These are phyloP conservation scores for Orbilia ellipsospora DNA, from an alignment of 2,329 filamentous ascomycete species.

Conservation along the genomic window DNA sequence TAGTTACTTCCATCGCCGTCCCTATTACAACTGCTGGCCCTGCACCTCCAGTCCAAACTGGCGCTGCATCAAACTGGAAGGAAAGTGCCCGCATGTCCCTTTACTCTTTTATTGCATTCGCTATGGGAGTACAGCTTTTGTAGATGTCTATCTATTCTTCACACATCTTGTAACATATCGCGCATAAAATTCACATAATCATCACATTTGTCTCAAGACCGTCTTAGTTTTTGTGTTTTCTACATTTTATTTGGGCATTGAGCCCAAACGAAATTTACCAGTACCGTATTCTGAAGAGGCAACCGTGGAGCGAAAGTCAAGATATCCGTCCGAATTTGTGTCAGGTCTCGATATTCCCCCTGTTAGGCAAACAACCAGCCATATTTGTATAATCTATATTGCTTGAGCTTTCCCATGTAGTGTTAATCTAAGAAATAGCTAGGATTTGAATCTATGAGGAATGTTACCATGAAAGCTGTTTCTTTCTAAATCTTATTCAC, in stretches of 20 bases:
- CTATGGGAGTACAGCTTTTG: constrained; percentile 32
- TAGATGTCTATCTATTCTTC: constrained; percentile 18
- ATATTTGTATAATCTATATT: constrained; percentile 29
- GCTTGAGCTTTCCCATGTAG: constrained; percentile 35
- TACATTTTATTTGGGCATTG: too few relatives aligned
- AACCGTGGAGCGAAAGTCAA: constrained; percentile 17
- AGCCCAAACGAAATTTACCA: too few relatives aligned
- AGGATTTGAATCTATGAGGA: constrained; percentile 31
- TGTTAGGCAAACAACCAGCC: constrained; percentile 2
- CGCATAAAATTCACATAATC: too few relatives aligned
- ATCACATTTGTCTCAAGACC: too few relatives aligned
- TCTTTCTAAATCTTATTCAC: too few relatives aligned
- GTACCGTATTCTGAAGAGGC: background rate
- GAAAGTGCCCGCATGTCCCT: constrained; percentile 18
- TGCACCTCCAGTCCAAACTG: constrained; percentile 30
- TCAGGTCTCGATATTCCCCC: constrained; percentile 26
- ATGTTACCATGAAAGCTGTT: background rate
- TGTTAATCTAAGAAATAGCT: constrained; percentile 34
- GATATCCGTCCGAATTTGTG: constrained; percentile 8
- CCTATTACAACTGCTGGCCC: constrained; percentile 18
- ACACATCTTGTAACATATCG: constrained; percentile 40
- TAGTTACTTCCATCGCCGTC: constrained; percentile 24
- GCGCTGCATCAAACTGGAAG: constrained; percentile 41
- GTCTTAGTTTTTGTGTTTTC: too few relatives aligned
- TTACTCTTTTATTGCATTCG: constrained; percentile 35